These are phyloP conservation scores for Cicer cuneatum DNA, from an alignment of 306 rosid genomes.

Conservation along the genomic window DNA sequence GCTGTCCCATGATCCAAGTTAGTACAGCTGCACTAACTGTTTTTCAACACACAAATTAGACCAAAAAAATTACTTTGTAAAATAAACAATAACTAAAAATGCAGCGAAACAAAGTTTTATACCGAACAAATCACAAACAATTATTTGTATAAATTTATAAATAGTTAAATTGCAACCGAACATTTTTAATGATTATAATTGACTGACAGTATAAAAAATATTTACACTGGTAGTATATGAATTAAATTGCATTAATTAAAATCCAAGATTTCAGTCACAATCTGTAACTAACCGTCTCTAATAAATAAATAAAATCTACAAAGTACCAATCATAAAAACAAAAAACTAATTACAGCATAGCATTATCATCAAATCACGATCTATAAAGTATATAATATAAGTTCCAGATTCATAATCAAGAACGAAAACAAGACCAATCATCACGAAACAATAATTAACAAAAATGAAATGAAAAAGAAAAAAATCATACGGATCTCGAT, in stretches of 20 bases:
- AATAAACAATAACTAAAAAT: conserved; percentile 8
- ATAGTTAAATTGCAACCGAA: too few relatives aligned
- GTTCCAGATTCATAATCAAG: conserved; percentile 9
- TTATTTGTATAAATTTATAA: too few relatives aligned
- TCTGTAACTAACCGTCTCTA: background rate
- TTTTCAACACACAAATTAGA: conserved; percentile 33
- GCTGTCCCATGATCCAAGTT: conserved; percentile 82
- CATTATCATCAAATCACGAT: conserved; percentile 14
- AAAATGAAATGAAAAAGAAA: background rate
- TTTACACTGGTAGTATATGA: too few relatives aligned
- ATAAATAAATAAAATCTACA: background rate
- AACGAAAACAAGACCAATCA: background rate
- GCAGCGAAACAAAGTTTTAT: background rate
- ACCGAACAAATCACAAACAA: too few relatives aligned
- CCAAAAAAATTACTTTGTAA: background rate
- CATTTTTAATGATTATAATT: too few relatives aligned
- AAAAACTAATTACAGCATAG: background rate
- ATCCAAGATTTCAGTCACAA: background rate
- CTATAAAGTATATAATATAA: background rate
- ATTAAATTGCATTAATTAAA: background rate
- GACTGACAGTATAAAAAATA: too few relatives aligned
- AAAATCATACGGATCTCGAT: conserved; percentile 64
- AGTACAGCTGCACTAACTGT: conserved; percentile 71
- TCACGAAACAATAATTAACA: background rate
- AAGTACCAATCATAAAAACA: background rate